Evolutionary conservation across 345 rosid species (phyloP).

Genomic region (Bruguiera gymnorhiza): DNA sequence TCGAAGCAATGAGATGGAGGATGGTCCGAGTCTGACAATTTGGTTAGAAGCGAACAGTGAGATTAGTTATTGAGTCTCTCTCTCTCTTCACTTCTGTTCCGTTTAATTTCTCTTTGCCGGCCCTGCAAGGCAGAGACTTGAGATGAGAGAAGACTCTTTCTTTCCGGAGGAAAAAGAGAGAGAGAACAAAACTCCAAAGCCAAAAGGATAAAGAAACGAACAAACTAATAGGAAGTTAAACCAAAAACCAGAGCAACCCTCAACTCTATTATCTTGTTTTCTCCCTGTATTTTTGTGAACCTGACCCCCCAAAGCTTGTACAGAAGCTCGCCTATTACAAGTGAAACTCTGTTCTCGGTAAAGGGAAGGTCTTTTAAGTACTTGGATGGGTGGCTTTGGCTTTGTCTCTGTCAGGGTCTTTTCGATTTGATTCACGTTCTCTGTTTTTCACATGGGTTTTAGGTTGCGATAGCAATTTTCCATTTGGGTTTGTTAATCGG

Average conservation of each 20-base stretch:
- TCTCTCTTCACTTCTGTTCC: conserved; percentile 30
- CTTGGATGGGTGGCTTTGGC: neutral
- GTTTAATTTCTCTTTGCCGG: conserved; percentile 32
- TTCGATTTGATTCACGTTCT: conserved; percentile 18
- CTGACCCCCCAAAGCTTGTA: conserved; percentile 3
- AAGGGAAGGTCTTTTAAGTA: neutral
- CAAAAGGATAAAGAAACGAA: neutral
- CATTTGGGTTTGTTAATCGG: conserved; percentile 4
- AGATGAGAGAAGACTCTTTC: neutral
- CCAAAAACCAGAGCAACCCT: neutral
- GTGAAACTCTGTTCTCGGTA: neutral
- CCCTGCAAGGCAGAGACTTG: conserved; percentile 37
- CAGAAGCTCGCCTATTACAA: neutral
- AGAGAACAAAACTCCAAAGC: neutral
- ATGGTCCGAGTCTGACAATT: conserved; percentile 23
- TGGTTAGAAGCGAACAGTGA: neutral
- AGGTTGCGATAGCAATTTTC: conserved; percentile 6
- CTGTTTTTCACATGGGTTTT: conserved; percentile 21
- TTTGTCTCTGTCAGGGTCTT: conserved; percentile 15
- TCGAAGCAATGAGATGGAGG: conserved; percentile 7
- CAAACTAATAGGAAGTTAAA: neutral
- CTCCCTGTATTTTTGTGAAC: neutral
- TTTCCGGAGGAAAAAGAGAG: neutral
- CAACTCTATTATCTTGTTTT: neutral
- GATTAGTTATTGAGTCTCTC: conserved; percentile 43